Base-by-base conservation (phyloP, 441 rosid genomes). In the Euphorbia celastroides region DNA sequence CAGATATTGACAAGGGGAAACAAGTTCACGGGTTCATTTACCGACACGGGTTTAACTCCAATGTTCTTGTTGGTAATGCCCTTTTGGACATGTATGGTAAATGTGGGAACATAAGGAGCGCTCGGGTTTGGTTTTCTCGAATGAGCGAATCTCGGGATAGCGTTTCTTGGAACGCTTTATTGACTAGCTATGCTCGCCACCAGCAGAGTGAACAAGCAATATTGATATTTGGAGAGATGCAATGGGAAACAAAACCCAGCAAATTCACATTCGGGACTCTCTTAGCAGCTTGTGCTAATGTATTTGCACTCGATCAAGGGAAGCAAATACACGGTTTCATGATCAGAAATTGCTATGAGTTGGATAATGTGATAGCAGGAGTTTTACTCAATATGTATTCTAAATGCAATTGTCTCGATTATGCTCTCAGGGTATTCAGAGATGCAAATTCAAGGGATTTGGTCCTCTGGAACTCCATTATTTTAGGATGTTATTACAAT, bases 21-120 rank as follows among this genome's bases (percentile, higher is more conserved):
- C 83, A 83, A 71, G 84, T 86, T 67, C 98, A 92, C 69, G 91
- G 89, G 6, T 82, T 83, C 68, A 75, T 88, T 60, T 88, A 85
- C 68, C 75, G 98, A 34, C 78, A 70, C 63, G 84, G 85, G 42
- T 81, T 74, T 36, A 41, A 30, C 69, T 73, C 84, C 48, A 67
- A 84, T 75, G 62, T 83, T 2, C 72, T 79, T 78, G 82, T 88
- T 56, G 82, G 84, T 41, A 89, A 89, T 77, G 83, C 88, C 23
- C 77, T 92, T 68, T 78, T 89, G 46, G 81, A 88, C 78, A 92
- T 92, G 93, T 87, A 89, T 64, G 91, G 89, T 11, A 89, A 83
- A 77, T 89, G 93, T 36, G 90, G 93, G 62, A 73, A 71, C 79
- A 70, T 89, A 70, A 78, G 46, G 54, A 80, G 72, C 65, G 89